Evolutionary conservation across 176 grass and related monocot genomes (phyloP).

Genomic region (Carex littledalei): DNA sequence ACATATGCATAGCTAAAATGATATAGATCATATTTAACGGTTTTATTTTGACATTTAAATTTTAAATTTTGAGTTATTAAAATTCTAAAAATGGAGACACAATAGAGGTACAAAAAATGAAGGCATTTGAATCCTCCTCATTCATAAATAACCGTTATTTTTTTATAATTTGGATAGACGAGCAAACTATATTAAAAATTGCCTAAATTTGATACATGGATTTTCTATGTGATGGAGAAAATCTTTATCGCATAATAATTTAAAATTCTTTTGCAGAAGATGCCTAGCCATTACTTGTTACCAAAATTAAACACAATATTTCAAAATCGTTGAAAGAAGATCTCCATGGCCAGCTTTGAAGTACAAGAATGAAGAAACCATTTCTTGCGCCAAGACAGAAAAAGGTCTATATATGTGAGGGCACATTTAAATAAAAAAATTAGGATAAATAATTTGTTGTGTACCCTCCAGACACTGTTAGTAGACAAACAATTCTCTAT

Average conservation of each 20-base stretch:
- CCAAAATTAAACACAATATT: background rate
- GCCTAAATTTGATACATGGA: background rate
- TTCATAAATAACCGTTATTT: no score
- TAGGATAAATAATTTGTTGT: background rate
- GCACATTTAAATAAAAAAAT: background rate
- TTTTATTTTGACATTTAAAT: no score
- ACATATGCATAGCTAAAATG: no score
- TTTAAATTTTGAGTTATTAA: no score
- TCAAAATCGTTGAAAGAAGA: background rate
- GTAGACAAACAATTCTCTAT: background rate
- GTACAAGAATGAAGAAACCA: background rate
- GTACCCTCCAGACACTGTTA: background rate
- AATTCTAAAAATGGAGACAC: no score
- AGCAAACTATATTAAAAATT: background rate
- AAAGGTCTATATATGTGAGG: background rate
- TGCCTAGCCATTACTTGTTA: background rate
- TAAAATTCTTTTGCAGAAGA: background rate
- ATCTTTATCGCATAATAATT: background rate
- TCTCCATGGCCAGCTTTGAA: background rate
- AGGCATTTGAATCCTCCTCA: no score
- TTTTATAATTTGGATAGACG: no score
- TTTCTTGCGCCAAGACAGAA: background rate
- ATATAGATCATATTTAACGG: no score
- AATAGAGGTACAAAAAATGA: no score
- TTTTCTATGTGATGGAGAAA: background rate